Conservation (phyloP, 305 asterid species). For the Euphrasia arctica region DNA sequence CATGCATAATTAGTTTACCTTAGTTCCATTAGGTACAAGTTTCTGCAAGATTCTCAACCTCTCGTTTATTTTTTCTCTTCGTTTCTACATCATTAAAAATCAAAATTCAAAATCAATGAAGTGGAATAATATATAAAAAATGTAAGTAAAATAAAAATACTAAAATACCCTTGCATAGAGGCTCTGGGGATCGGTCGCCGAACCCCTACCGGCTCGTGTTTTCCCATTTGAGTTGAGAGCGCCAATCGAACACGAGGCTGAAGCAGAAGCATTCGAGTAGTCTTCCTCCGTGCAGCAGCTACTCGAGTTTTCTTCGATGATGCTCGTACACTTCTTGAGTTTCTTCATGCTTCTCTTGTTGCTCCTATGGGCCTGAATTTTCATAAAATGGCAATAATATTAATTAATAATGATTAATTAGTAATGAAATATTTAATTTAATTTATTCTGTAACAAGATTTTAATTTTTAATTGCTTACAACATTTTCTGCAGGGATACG, state of each 20-base stretch:
- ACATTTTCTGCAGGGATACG: slow-evolving; percentile 33
- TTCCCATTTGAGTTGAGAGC: slow-evolving; percentile 25
- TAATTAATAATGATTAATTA: background rate
- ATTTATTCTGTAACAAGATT: no score
- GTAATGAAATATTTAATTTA: no score
- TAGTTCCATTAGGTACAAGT: slow-evolving; percentile 57
- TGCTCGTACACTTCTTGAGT: slow-evolving; percentile 25
- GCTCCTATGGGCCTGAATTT: slow-evolving; percentile 34
- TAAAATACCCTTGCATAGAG: slow-evolving; percentile 56
- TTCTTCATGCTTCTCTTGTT: slow-evolving; percentile 34
- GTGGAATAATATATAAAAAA: background rate
- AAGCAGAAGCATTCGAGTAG: slow-evolving; percentile 29
- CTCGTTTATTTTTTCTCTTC: slow-evolving; percentile 54
- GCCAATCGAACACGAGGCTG: slow-evolving; percentile 25
- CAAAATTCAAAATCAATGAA: background rate
- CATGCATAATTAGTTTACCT: slow-evolving; percentile 26
- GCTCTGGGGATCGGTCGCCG: slow-evolving; percentile 59
- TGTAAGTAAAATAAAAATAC: background rate
- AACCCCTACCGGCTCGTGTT: slow-evolving; percentile 45
- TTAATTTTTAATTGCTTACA: slow-evolving; percentile 24
- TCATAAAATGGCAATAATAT: slow-evolving; percentile 13
- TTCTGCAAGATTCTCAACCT: slow-evolving; percentile 44
- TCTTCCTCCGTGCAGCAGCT: slow-evolving; percentile 41
- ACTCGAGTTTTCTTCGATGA: slow-evolving; percentile 32
- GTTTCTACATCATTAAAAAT: slow-evolving; percentile 33